Percentiles rank a stretch among this genome's conserved stretches.
These are phyloP conservation scores for Aspergillus pseudotamarii DNA, from an alignment of 2,329 filamentous ascomycete species.

Conservation along the genomic window DNA sequence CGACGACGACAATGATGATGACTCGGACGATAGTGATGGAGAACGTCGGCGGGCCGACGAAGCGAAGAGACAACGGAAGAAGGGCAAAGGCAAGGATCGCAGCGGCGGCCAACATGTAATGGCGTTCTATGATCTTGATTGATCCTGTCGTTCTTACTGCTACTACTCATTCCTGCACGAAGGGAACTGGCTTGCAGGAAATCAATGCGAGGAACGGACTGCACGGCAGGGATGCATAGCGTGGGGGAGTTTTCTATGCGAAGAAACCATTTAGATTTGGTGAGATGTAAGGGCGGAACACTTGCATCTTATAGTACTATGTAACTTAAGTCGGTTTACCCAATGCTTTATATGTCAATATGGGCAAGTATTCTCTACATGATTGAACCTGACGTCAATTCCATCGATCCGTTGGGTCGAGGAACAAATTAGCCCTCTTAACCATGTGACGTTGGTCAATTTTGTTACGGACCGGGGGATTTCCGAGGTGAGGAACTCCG, in stretches of 20 bases:
- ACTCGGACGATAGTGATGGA: slow-evolving; percentile 53
- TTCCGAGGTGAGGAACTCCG: slow-evolving; percentile 5
- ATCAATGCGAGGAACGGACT: background rate
- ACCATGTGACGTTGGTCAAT: background rate
- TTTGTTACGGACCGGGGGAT: slow-evolving; percentile 3
- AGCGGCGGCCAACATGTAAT: slow-evolving; percentile 43
- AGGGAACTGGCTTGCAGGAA: background rate
- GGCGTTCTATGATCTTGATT: slow-evolving; percentile 48
- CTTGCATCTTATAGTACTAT: background rate
- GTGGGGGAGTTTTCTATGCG: background rate
- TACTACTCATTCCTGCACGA: slow-evolving; percentile 15
- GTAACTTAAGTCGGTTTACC: background rate
- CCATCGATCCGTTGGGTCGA: background rate
- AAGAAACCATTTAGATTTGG: background rate
- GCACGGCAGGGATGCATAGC: background rate
- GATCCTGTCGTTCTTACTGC: slow-evolving; percentile 25
- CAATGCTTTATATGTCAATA: background rate
- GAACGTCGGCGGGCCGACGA: slow-evolving; percentile 41
- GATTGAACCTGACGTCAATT: background rate
- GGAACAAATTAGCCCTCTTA: background rate
- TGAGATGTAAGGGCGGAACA: background rate
- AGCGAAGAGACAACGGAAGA: slow-evolving; percentile 53
- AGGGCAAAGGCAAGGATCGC: slow-evolving; percentile 47
- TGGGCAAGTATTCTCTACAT: background rate
- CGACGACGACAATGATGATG: slow-evolving; percentile 34